A percentile compares a stretch with the other conserved stretches of the same genome.
Conservation (phyloP, 2,329 filamentous ascomycete species). For the Aureobasidium mangrovei region DNA sequence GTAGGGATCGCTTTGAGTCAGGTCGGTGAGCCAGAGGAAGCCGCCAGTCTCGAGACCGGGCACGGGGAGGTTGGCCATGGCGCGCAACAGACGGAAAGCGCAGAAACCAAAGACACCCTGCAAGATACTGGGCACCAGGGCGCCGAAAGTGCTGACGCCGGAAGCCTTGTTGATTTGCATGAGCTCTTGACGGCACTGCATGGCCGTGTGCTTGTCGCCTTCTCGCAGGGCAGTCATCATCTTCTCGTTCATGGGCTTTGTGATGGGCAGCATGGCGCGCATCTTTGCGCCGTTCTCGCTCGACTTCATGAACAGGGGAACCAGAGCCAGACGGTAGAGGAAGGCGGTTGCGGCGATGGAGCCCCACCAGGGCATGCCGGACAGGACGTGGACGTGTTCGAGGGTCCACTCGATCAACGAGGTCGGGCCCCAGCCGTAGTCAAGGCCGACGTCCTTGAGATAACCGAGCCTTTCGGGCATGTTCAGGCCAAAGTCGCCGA, state of each 20-base stretch:
- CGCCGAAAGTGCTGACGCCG: constrained; percentile 45
- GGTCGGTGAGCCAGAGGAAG: constrained; percentile 67
- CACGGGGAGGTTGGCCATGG: constrained; percentile 70
- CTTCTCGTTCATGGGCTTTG: constrained; percentile 47
- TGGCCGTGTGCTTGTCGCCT: constrained; percentile 41
- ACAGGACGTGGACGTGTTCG: constrained; percentile 73
- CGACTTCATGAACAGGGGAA: constrained; percentile 56
- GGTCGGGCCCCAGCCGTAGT: constrained; percentile 79
- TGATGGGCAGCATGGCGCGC: constrained; percentile 50
- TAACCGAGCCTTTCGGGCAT: constrained; percentile 64
- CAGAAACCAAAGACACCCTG: constrained; percentile 69
- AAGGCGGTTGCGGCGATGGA: constrained; percentile 60
- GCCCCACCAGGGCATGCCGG: constrained; percentile 72
- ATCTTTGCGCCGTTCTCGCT: constrained; percentile 56
- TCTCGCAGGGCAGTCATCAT: constrained; percentile 38
- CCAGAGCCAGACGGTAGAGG: constrained; percentile 53
- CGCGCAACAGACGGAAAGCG: constrained; percentile 66
- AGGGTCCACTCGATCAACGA: constrained; percentile 63
- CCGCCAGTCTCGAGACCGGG: constrained; percentile 66
- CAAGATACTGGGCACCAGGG: constrained; percentile 47
- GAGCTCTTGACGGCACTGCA: constrained; percentile 43
- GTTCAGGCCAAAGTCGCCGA: background rate
- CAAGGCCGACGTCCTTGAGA: constrained; percentile 69
- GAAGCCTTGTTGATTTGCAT: constrained; percentile 42
- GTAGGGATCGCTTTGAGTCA: constrained; percentile 68